These are phyloP conservation scores for Sphaerobolus stellatus DNA, from an alignment of 1,284 basidiomycete species.

Conservation along the genomic window DNA sequence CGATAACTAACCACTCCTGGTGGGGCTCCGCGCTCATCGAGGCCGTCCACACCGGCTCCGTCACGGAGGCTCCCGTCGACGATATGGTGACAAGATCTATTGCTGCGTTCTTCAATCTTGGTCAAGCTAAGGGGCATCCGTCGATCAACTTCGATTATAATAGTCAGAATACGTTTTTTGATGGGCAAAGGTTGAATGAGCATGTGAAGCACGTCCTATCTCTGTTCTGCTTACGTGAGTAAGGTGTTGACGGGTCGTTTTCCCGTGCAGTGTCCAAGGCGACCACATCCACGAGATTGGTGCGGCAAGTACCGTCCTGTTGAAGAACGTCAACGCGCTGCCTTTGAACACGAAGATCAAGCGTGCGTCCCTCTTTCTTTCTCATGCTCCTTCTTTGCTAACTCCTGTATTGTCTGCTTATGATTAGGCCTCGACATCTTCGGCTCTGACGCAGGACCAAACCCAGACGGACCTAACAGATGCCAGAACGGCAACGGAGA, in stretches of 20 bases:
- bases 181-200: slow-evolving; percentile 11
- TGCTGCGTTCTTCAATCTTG: slow-evolving; percentile 57
- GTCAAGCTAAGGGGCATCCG: slow-evolving; percentile 59
- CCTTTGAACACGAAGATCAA: slow-evolving; percentile 49
- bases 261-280: slow-evolving; percentile 13
- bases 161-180: slow-evolving; percentile 50
- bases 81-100: slow-evolving; percentile 70
- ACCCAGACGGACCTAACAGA: slow-evolving; percentile 68
- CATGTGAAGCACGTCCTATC: slow-evolving; percentile 10
- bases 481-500: too few species aligned
- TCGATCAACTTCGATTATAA: slow-evolving; percentile 48
- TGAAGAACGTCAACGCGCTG: slow-evolving; percentile 65
- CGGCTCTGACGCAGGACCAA: slow-evolving; percentile 73
- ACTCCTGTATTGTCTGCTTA: neutral
- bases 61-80: slow-evolving; percentile 61
- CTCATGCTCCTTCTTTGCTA: neutral
- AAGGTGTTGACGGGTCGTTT: neutral
- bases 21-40: slow-evolving; percentile 11
- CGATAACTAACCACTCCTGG: slow-evolving; percentile 16
- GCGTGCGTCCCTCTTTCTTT: slow-evolving; percentile 1
- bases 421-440: slow-evolving; percentile 7
- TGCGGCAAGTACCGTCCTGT: slow-evolving; percentile 67
- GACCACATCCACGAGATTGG: slow-evolving; percentile 58
- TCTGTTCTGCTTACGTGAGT: neutral
- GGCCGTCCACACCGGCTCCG: slow-evolving; percentile 62